Conservation (phyloP, 2,329 filamentous ascomycete species). For the Penicillium sp. region DNA sequence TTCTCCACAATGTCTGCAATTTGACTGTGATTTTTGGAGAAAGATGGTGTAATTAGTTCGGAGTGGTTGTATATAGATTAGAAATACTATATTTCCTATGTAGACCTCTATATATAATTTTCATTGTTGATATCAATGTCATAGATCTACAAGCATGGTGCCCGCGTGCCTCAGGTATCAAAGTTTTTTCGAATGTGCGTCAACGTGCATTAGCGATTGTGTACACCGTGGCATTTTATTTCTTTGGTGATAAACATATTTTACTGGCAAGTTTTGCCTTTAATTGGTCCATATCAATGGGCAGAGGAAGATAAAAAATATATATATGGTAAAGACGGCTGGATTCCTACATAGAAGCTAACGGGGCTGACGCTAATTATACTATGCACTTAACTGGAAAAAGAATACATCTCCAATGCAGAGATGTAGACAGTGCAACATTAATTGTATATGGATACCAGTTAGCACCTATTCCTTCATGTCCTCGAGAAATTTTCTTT, state of each 20-base stretch:
- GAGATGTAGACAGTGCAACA: neutral
- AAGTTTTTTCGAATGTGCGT: neutral
- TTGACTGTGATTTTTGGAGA: neutral
- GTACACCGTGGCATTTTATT: constrained; percentile 5
- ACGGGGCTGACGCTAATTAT: neutral
- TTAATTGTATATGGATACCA: neutral
- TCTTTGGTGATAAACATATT: neutral
- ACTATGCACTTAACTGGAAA: neutral
- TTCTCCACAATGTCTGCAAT: constrained; percentile 15
- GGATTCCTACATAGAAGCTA: neutral
- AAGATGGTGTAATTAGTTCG: neutral
- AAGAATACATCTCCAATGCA: neutral
- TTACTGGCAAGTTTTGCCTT: neutral
- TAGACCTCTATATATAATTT: neutral
- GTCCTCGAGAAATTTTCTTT: neutral
- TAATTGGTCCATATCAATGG: neutral
- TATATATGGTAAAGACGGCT: neutral
- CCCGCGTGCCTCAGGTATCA: neutral
- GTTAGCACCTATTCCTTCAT: neutral
- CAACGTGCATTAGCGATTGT: neutral
- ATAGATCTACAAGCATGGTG: neutral
- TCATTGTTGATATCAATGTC: neutral
- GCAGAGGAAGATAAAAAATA: neutral
- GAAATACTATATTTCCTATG: neutral
- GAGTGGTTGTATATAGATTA: neutral